phyloP scores from a whole-genome alignment of 2,329 filamentous ascomycete species.

The Venturia oleaginea region DNA sequence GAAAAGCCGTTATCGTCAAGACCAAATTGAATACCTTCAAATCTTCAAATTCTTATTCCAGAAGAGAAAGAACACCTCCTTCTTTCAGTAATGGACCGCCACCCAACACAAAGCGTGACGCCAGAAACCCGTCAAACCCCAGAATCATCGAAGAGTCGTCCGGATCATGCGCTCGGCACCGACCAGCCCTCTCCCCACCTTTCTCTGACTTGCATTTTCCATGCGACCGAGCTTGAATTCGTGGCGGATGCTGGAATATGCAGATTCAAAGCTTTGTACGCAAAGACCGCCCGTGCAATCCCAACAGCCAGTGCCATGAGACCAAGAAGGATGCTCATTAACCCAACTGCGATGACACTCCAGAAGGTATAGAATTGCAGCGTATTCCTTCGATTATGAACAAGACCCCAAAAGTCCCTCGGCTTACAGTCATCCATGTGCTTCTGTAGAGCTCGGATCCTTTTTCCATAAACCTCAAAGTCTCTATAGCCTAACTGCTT shows the following conservation, averaged over 20 bases:
- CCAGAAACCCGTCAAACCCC: too few species aligned
- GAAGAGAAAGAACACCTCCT: too few species aligned
- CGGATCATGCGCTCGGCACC: too few species aligned
- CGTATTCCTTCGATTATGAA: neutral
- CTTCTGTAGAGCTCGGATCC: neutral
- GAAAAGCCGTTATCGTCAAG: too few species aligned
- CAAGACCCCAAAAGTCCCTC: neutral
- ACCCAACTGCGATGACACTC: neutral
- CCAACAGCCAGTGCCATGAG: neutral
- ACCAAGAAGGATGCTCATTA: neutral
- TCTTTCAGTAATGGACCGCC: too few species aligned
- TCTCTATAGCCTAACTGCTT: neutral
- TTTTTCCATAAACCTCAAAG: neutral
- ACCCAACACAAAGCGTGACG: too few species aligned
- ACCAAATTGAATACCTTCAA: too few species aligned
- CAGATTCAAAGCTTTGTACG: neutral
- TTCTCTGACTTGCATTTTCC: too few species aligned
- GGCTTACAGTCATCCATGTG: neutral
- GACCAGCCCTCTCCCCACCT: too few species aligned
- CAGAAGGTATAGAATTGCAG: neutral
- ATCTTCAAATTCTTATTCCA: too few species aligned
- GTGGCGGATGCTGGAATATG: neutral
- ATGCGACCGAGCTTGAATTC: neutral
- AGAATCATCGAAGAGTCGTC: too few species aligned
- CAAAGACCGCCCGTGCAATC: neutral